A percentile compares a stretch with the other conserved stretches of the same genome.
Evolutionary conservation across 2,329 filamentous ascomycete genomes (phyloP).

Genomic region (Fusarium goolgardi): DNA sequence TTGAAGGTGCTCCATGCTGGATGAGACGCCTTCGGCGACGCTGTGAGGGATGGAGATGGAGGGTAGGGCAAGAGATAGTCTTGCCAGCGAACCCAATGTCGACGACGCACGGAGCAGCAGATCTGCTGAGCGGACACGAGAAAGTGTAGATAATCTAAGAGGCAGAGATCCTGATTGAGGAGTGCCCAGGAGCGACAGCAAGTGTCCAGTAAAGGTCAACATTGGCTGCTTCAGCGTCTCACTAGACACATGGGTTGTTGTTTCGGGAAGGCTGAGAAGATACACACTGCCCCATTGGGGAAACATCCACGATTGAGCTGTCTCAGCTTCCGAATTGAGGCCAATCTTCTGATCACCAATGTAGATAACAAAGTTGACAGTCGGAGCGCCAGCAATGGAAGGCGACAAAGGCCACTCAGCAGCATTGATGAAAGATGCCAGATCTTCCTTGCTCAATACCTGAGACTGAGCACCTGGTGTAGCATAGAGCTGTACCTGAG

Average conservation of each 20-base stretch:
- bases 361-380: constrained; percentile 95
- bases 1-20: constrained; percentile 81
- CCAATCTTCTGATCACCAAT: constrained; percentile 81
- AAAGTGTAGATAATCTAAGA: constrained; percentile 84
- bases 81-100: constrained; percentile 90
- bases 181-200: constrained; percentile 87
- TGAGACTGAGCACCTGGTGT: constrained; percentile 70
- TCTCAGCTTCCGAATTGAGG: constrained; percentile 57
- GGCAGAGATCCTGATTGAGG: constrained; percentile 86
- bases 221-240: constrained; percentile 81
- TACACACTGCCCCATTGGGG: constrained; percentile 91
- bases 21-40: constrained; percentile 86
- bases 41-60: constrained; percentile 91
- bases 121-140: constrained; percentile 85
- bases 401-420: constrained; percentile 97
- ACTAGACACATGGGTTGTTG: constrained; percentile 65
- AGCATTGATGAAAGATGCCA: constrained; percentile 95
- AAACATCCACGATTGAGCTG: constrained; percentile 82
- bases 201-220: constrained; percentile 89
- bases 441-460: constrained; percentile 82
- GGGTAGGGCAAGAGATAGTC: constrained; percentile 83
- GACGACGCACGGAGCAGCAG: constrained; percentile 90
- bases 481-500: constrained; percentile 96
- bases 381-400: constrained; percentile 91
- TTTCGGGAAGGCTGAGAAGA: constrained; percentile 62